A percentile compares a stretch with the other conserved stretches of the same genome.
phyloP scores from a whole-genome alignment of 441 rosid genomes.

The Rhodomyrtus psidioides region DNA sequence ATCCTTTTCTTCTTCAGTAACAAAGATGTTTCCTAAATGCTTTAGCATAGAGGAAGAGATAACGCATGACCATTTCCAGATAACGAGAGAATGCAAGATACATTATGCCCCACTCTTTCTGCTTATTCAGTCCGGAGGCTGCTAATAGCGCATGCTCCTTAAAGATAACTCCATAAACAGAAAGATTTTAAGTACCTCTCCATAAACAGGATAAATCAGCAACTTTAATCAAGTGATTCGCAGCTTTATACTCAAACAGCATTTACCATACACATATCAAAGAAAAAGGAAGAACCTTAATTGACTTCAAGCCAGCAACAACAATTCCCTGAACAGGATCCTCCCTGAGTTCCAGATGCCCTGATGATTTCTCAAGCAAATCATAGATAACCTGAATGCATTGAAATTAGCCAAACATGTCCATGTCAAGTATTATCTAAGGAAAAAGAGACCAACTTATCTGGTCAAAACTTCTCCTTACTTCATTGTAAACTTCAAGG shows the following conservation, averaged over 20 bases:
- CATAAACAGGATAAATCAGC: not conserved
- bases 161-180: not conserved
- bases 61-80: not conserved
- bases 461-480: conserved; percentile 13
- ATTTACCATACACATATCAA: not conserved
- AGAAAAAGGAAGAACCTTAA: conserved; percentile 50
- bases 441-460: not conserved
- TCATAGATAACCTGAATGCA: conserved; percentile 77
- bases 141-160: not conserved
- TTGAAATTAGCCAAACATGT: not conserved
- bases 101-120: not conserved
- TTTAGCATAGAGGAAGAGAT: not conserved
- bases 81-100: not conserved
- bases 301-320: conserved; percentile 79
- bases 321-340: conserved; percentile 88
- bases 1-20: not conserved
- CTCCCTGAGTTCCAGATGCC: conserved; percentile 92
- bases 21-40: not conserved
- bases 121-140: not conserved
- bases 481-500: conserved; percentile 96
- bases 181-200: not conserved
- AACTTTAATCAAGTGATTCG: not conserved
- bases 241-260: not conserved
- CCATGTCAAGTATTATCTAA: not conserved
- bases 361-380: conserved; percentile 87